Base-by-base conservation (phyloP, 176 grass and related monocot species). In the Aechmea fasciata region DNA sequence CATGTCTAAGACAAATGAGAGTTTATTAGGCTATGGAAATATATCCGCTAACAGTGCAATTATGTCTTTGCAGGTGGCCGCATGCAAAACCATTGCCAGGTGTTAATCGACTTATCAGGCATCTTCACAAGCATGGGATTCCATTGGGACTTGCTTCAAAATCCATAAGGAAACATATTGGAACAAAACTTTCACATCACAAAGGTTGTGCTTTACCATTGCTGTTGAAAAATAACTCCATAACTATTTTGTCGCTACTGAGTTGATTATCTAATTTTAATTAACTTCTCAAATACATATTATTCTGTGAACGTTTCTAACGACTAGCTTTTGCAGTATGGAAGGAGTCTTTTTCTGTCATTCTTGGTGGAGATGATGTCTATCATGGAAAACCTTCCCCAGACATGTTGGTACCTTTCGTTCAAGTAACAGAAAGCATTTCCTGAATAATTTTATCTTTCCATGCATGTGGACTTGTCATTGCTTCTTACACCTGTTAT, bases 111-210 rank as follows among this genome's bases (percentile, higher is more conserved):
- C 92, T 96, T 77, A 76, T 96, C 29, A 68, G 75, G 52, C 92
- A 96, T 74, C 88, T 96, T 67, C 57, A 77, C 64, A 76, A 84
- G 62, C 84, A 96, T 14, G 83, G 88, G 8, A 57, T 91, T 24
- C 92, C 88, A 1, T 49, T 96, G 47, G 92, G 78, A 48, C 66
- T 96, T 76, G 92, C 92, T 84, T 96, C 92, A 10, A 96, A 96
- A 71, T 96, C 92, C 11, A 26, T 84, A 48, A 96, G 83, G 78
- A 82, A 78, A 69, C 79, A 96, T 73, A 68, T 96, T 9, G 80
- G 89, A 55, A 77, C 69, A 57, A 96, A 96, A 59, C 68, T 91
- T 62, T 22, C 76, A 18, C 74, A 76, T 66, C 63, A 91, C 41
- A 69, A 72, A 84, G 92, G 92, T 96, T 9, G 13, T 19, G 2